Evolutionary conservation across 1,284 basidiomycete species (phyloP).

Genomic region (Ganoderma sinense): DNA sequence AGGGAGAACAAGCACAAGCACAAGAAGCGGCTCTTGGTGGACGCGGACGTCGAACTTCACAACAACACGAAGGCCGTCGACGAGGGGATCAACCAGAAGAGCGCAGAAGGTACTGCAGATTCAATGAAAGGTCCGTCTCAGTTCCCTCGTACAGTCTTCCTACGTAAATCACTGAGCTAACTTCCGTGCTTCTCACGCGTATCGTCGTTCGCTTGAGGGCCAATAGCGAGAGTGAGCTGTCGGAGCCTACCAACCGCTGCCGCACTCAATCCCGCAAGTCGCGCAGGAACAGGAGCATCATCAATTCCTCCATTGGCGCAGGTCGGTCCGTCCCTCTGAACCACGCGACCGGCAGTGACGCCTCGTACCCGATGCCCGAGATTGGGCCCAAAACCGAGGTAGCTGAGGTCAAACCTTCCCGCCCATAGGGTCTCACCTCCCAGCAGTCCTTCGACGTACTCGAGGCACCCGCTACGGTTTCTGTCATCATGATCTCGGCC

Average conservation of each 20-base stretch:
- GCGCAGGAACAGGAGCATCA: slow-evolving; percentile 29
- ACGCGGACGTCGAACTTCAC: slow-evolving; percentile 63
- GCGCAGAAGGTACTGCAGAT: slow-evolving; percentile 83
- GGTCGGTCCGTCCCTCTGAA: slow-evolving; percentile 30
- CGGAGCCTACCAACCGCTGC: slow-evolving; percentile 34
- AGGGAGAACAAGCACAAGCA: no score
- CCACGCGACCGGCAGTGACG: slow-evolving; percentile 18
- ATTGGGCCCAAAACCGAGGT: slow-evolving; percentile 29
- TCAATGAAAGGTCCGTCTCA: slow-evolving; percentile 73
- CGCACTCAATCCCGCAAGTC: slow-evolving; percentile 29
- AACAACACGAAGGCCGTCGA: slow-evolving; percentile 85
- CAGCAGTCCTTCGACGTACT: slow-evolving; percentile 37
- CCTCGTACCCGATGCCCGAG: slow-evolving; percentile 20
- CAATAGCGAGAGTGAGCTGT: slow-evolving; percentile 58
- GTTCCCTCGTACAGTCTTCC: slow-evolving; percentile 5
- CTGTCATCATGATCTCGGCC: slow-evolving; percentile 41
- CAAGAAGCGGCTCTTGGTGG: slow-evolving; percentile 81
- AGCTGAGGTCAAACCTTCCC: slow-evolving; percentile 20
- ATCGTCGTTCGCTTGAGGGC: slow-evolving; percentile 44
- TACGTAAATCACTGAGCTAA: slow-evolving; percentile 17
- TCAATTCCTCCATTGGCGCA: slow-evolving; percentile 28
- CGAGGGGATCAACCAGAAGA: slow-evolving; percentile 82
- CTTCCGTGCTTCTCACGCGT: slow-evolving; percentile 52
- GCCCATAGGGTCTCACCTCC: slow-evolving; percentile 23
- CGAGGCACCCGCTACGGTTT: slow-evolving; percentile 43